Percentiles rank a stretch among this genome's conserved stretches.
Conservation (phyloP, 2,329 filamentous ascomycete genomes). For the Elsinoe necatrix region DNA sequence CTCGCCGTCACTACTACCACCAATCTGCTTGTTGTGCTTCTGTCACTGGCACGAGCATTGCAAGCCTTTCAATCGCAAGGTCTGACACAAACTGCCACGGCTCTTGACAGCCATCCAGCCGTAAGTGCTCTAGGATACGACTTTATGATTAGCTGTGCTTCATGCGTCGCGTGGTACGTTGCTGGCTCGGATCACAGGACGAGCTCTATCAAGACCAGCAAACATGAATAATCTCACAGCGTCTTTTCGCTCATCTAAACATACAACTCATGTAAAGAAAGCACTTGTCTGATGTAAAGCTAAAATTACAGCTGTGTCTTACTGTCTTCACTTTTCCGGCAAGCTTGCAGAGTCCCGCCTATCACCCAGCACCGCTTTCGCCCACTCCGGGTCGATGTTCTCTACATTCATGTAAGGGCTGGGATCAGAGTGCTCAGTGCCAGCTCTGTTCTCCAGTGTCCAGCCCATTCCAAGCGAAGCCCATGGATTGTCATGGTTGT, state of each 20-base stretch:
- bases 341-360: not conserved
- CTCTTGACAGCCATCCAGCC: conserved; percentile 26
- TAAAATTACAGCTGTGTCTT: not conserved
- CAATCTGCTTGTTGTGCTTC: not conserved
- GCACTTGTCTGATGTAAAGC: not conserved
- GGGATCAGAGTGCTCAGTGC: conserved; percentile 25
- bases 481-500: conserved; percentile 35
- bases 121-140: conserved; percentile 27
- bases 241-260: not conserved
- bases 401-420: conserved; percentile 34
- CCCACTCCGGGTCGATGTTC: conserved; percentile 38
- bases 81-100: conserved; percentile 8
- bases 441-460: conserved; percentile 26
- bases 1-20: not conserved
- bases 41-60: conserved; percentile 4
- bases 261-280: not conserved
- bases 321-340: not conserved
- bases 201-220: not conserved
- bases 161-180: not conserved
- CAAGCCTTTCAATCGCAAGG: conserved; percentile 7
- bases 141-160: conserved; percentile 20
- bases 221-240: not conserved
- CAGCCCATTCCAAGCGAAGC: conserved; percentile 37
- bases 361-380: conserved; percentile 25
- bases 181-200: not conserved